Percentiles rank a stretch among this genome's conserved stretches.
These are phyloP conservation scores for Pythium apleroticum DNA, from an alignment of 352 stramenopile genomes.

Conservation along the genomic window DNA sequence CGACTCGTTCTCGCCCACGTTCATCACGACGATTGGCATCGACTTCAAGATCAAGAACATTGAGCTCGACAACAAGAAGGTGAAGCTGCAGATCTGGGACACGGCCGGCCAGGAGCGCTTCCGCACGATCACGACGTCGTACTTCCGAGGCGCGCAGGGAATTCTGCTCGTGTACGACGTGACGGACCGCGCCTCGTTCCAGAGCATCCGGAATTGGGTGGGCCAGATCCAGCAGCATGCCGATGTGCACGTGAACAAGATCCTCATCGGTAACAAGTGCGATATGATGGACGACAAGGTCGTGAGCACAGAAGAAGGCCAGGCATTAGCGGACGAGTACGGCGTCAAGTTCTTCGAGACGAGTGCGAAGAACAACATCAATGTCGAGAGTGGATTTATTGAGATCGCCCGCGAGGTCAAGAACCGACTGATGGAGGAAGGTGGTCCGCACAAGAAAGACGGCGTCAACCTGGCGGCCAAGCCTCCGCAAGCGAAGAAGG, in stretches of 20 bases:
- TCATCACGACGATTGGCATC: conserved; percentile 90
- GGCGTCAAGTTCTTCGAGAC: conserved; percentile 96
- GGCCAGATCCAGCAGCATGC: conserved; percentile 97
- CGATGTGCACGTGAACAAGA: conserved; percentile 99
- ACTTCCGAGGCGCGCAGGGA: conserved; percentile 98
- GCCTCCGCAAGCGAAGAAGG: conserved; percentile 73
- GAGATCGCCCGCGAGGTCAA: conserved; percentile 89
- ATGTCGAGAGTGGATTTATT: conserved; percentile 91
- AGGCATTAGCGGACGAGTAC: conserved; percentile 94
- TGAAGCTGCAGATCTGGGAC: conserved; percentile 99
- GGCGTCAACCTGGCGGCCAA: conserved; percentile 82
- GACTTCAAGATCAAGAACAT: conserved; percentile 94
- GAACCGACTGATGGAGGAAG: conserved; percentile 88
- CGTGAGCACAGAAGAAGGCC: conserved; percentile 93
- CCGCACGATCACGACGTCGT: conserved; percentile 98
- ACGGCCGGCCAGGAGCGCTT: conserved; percentile 99
- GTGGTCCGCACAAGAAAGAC: conserved; percentile 84
- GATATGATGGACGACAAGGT: conserved; percentile 98
- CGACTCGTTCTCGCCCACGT: conserved; percentile 90
- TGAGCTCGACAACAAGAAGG: conserved; percentile 94
- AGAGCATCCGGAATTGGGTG: conserved; percentile 98
- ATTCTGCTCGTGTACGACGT: conserved; percentile 99
- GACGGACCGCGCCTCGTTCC: conserved; percentile 96
- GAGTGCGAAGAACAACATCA: conserved; percentile 96
- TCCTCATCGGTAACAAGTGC: conserved; percentile 99